Evolutionary conservation across 805 yeast genomes (phyloP).

Genomic region (Yarrowia sp.): DNA sequence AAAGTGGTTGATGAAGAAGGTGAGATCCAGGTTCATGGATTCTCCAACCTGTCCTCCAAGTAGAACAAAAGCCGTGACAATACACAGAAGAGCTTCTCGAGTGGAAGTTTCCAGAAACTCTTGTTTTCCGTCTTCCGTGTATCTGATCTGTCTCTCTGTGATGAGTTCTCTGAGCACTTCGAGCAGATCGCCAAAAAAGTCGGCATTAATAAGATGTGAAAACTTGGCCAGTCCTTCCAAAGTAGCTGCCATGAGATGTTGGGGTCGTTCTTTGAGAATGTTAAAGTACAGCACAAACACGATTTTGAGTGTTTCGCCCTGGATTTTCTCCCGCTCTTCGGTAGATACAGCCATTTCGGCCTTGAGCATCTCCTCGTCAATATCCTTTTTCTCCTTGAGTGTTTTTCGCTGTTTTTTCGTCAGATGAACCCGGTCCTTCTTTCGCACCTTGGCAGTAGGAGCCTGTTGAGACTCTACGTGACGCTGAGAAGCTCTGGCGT

Average conservation of each 20-base stretch:
- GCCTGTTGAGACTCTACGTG: slow-evolving; percentile 47
- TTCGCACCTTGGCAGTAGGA: slow-evolving; percentile 53
- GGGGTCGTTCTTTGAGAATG: slow-evolving; percentile 60
- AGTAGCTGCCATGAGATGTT: slow-evolving; percentile 74
- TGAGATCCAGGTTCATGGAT: slow-evolving; percentile 75
- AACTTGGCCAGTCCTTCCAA: slow-evolving; percentile 87
- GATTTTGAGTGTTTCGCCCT: slow-evolving; percentile 75
- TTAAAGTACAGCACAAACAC: slow-evolving; percentile 73
- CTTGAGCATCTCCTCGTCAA: slow-evolving; percentile 81
- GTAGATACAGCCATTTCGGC: slow-evolving; percentile 87
- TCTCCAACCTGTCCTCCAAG: slow-evolving; percentile 68
- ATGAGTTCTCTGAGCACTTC: slow-evolving; percentile 85
- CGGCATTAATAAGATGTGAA: slow-evolving; percentile 91
- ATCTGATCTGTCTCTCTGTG: slow-evolving; percentile 43
- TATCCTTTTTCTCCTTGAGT: slow-evolving; percentile 78
- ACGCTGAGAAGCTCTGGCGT: slow-evolving; percentile 40
- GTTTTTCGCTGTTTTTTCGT: slow-evolving; percentile 87
- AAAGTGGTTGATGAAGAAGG: slow-evolving; percentile 72
- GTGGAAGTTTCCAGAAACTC: slow-evolving; percentile 43
- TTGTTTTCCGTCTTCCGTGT: slow-evolving; percentile 46
- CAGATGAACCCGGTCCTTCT: slow-evolving; percentile 85
- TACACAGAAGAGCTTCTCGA: slow-evolving; percentile 74
- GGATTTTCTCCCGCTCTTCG: slow-evolving; percentile 81
- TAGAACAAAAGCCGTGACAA: slow-evolving; percentile 85
- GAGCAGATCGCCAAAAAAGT: slow-evolving; percentile 85